A percentile compares a stretch with the other conserved stretches of the same genome.
Evolutionary conservation across 176 grass and related monocot genomes (phyloP).

Genomic region (Avena atlantica): DNA sequence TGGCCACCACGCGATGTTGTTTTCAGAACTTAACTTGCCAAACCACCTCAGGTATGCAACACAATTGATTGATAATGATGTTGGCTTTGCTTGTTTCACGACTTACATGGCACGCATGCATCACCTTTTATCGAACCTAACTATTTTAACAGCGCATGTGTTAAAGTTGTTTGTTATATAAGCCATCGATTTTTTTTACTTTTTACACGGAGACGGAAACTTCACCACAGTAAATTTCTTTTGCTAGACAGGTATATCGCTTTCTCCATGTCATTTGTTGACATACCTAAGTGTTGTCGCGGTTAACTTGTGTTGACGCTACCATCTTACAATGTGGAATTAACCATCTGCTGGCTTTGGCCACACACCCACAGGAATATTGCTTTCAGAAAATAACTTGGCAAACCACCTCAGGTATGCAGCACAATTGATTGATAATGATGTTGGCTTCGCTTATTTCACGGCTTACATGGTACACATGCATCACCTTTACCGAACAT

Average conservation of each 20-base stretch:
- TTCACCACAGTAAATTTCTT: not conserved
- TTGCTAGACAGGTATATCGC: too few relatives aligned
- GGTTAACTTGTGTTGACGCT: too few relatives aligned
- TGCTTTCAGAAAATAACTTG: not conserved
- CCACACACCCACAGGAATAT: too few relatives aligned
- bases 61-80: not conserved
- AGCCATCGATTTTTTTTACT: not conserved
- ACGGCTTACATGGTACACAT: not conserved
- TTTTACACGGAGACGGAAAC: not conserved
- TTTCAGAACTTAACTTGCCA: not conserved
- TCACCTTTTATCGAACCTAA: not conserved
- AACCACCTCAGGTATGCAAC: not conserved
- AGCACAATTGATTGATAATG: not conserved
- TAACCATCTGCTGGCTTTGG: not conserved
- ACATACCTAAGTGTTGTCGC: not conserved
- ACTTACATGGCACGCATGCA: not conserved
- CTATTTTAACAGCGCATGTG: not conserved
- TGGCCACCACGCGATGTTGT: too few relatives aligned
- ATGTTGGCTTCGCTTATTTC: not conserved
- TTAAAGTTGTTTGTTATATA: not conserved
- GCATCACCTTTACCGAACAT: not conserved
- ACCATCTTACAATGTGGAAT: too few relatives aligned
- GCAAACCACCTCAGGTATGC: not conserved
- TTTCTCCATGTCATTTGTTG: not conserved
- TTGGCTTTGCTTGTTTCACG: not conserved